Percentiles rank a stretch among this genome's conserved stretches.
Conservation (phyloP, 202 grass and related monocot species). For the Musa balbisiana region DNA sequence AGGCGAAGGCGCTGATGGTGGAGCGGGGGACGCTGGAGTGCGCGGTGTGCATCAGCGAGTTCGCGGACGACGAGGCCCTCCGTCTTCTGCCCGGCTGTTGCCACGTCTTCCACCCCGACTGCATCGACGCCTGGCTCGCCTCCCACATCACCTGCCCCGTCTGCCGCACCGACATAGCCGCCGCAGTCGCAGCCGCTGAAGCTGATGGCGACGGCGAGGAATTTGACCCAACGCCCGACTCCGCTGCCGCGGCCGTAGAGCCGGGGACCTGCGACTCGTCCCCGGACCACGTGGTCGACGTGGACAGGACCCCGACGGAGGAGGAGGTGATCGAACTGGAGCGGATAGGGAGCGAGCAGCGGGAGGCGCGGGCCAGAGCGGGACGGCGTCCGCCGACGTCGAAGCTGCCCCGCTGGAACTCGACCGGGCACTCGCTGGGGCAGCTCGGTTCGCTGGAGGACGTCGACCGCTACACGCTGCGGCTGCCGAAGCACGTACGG, state of each 20-base stretch:
- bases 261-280: background rate
- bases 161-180: slow-evolving; percentile 4
- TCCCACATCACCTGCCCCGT: slow-evolving; percentile 13
- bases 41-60: slow-evolving; percentile 18
- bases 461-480: slow-evolving; percentile 9
- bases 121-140: slow-evolving; percentile 9
- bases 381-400: background rate
- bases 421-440: background rate
- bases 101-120: slow-evolving; percentile 10
- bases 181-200: background rate
- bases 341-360: background rate
- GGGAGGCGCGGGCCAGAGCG: background rate
- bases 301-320: background rate
- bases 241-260: background rate
- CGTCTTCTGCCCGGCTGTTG: slow-evolving; percentile 8
- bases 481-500: background rate
- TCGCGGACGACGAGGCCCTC: slow-evolving; percentile 5
- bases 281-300: background rate
- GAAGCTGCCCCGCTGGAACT: background rate
- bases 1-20: background rate
- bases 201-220: no score
- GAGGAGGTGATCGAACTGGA: background rate
- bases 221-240: background rate
- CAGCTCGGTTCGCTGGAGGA: background rate
- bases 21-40: background rate